Evolutionary conservation across 371 early-diverging fungal genomes (phyloP).

Genomic region (Umbelopsis sp.): DNA sequence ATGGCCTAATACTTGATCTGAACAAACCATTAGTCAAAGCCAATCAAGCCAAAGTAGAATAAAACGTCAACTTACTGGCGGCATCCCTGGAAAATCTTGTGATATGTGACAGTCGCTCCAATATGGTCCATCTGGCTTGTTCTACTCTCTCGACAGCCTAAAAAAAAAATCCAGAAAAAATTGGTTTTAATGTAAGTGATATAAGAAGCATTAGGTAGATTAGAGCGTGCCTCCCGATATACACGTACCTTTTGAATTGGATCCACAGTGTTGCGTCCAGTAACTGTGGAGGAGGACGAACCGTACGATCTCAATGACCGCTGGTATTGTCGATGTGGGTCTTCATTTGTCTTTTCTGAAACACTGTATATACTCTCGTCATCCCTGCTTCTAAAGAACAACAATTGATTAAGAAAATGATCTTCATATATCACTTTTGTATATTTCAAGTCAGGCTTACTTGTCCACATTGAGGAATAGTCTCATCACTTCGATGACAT

Average conservation of each 20-base stretch:
- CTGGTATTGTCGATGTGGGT: conserved; percentile 2
- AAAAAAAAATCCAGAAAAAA: conserved; percentile 14
- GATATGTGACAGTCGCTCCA: conserved; percentile 78
- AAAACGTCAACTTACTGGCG: conserved; percentile 41
- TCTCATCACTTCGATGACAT: conserved; percentile 44
- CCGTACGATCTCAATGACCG: background rate
- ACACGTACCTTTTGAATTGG: conserved; percentile 23
- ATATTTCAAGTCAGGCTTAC: conserved; percentile 19
- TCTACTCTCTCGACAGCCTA: conserved; percentile 29
- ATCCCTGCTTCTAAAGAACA: conserved; percentile 21
- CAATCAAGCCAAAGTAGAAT: background rate
- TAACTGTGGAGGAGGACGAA: conserved; percentile 30
- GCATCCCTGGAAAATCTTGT: conserved; percentile 75
- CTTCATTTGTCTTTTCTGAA: conserved; percentile 17
- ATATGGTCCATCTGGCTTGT: conserved; percentile 72
- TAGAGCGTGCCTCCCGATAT: background rate
- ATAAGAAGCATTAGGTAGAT: background rate
- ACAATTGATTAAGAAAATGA: background rate
- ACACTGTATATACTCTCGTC: conserved; percentile 28
- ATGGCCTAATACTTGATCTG: conserved; percentile 75
- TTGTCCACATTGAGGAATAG: conserved; percentile 38
- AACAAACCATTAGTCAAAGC: conserved; percentile 2
- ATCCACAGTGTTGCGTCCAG: conserved; percentile 19
- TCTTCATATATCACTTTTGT: background rate
- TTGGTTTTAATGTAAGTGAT: conserved; percentile 21